A percentile compares a stretch with the other conserved stretches of the same genome.
These are phyloP conservation scores for Tetrahymena borealis DNA, from an alignment of 73 alveolate species.

Conservation along the genomic window DNA sequence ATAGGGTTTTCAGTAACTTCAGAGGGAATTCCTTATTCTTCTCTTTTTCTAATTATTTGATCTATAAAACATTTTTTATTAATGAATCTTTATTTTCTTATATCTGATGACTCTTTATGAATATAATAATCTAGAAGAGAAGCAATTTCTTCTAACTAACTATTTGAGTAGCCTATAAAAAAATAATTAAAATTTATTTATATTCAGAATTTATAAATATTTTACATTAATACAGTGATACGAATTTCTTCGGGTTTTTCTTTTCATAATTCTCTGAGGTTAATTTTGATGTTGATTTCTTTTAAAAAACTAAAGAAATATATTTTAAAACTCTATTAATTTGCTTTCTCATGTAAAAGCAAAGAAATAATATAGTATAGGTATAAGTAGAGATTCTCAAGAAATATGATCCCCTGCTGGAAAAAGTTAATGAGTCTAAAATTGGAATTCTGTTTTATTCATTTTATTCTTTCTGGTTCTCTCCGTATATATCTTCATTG, in stretches of 20 bases:
- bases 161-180: neutral
- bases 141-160: neutral
- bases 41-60: neutral
- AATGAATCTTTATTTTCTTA: neutral
- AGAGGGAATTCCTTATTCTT: neutral
- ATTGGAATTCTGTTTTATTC: neutral
- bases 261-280: neutral
- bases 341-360: neutral
- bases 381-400: neutral
- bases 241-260: neutral
- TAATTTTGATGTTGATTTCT: neutral
- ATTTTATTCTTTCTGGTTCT: neutral
- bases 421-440: neutral
- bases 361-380: neutral
- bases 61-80: neutral
- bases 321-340: neutral
- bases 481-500: neutral
- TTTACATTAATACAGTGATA: neutral
- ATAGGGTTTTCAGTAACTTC: neutral
- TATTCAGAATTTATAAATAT: neutral
- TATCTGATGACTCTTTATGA: neutral
- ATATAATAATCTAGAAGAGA: neutral
- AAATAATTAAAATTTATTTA: neutral
- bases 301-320: neutral
- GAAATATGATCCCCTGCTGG: neutral